These are phyloP conservation scores for Mastigamoeba balamuthi DNA, from an alignment of 78 protist species.

Conservation along the genomic window DNA sequence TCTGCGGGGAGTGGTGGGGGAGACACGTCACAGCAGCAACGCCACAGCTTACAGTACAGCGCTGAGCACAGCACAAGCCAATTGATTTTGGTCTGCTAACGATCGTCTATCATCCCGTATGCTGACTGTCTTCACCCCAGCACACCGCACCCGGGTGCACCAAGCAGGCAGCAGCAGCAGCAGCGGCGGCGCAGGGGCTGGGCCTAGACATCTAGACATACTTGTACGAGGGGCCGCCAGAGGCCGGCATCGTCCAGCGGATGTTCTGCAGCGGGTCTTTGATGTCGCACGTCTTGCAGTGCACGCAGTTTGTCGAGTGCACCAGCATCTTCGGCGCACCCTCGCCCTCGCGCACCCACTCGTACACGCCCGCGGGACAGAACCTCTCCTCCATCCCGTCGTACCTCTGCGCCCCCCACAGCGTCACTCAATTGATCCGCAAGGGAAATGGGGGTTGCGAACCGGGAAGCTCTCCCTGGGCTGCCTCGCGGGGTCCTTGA, in stretches of 20 bases:
- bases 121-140: too few relatives aligned
- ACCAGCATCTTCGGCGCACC: constrained; percentile 50
- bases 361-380: constrained; percentile 98
- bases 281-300: constrained; percentile 97
- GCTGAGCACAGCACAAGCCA: too few relatives aligned
- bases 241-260: background rate
- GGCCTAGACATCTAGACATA: too few relatives aligned
- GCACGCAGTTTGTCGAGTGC: constrained; percentile 95
- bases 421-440: constrained; percentile 21
- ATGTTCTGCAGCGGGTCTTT: constrained; percentile 79
- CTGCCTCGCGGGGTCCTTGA: constrained; percentile 19
- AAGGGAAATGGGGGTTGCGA: background rate
- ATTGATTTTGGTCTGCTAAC: too few relatives aligned
- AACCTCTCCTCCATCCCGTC: constrained; percentile 29
- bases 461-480: background rate
- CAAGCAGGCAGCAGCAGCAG: too few relatives aligned
- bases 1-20: too few relatives aligned
- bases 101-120: too few relatives aligned
- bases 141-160: too few relatives aligned
- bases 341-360: constrained; percentile 44
- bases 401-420: background rate
- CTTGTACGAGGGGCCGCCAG: background rate
- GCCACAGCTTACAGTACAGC: too few relatives aligned
- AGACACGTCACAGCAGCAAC: too few relatives aligned
- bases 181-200: too few relatives aligned